These are phyloP conservation scores for Schizophyllum commune DNA, from an alignment of 1,284 basidiomycete species.

Conservation along the genomic window DNA sequence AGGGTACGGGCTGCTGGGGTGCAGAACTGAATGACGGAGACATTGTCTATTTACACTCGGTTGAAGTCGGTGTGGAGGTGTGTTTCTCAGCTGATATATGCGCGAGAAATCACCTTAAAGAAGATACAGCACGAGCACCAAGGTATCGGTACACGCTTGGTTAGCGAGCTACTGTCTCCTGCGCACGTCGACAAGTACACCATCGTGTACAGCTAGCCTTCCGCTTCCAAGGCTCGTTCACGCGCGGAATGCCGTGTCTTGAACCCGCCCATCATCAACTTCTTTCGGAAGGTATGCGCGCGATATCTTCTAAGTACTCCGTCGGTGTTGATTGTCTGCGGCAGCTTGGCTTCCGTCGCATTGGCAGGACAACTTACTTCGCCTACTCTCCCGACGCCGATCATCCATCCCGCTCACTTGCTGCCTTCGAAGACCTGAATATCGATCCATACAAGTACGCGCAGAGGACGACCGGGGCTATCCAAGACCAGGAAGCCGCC, in stretches of 20 bases:
- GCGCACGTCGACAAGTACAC: constrained; percentile 3
- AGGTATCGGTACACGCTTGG: constrained; percentile 3
- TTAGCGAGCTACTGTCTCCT: constrained; percentile 5
- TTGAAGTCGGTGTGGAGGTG: constrained; percentile 2
- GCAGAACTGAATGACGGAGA: constrained; percentile 4
- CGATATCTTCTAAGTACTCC: neutral
- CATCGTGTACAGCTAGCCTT: constrained; percentile 7
- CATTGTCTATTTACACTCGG: constrained; percentile 1
- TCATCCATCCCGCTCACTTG: constrained; percentile 4
- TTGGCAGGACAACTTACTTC: constrained; percentile 6
- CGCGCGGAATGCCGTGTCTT: too few species aligned
- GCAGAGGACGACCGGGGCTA: neutral
- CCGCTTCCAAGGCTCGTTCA: too few species aligned
- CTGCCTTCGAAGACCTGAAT: constrained; percentile 1
- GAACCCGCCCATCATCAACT: constrained; percentile 1
- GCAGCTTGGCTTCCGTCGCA: constrained; percentile 6
- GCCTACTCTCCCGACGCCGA: constrained; percentile 5
- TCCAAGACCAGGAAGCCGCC: neutral
- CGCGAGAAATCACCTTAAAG: too few species aligned
- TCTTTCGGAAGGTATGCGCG: constrained; percentile 5
- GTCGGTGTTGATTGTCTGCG: neutral
- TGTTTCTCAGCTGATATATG: too few species aligned
- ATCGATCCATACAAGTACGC: neutral
- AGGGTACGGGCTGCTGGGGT: constrained; percentile 9
- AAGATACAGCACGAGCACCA: constrained; percentile 2